These are phyloP conservation scores for Iris pallida DNA, from an alignment of 116 monocot species.

Conservation along the genomic window DNA sequence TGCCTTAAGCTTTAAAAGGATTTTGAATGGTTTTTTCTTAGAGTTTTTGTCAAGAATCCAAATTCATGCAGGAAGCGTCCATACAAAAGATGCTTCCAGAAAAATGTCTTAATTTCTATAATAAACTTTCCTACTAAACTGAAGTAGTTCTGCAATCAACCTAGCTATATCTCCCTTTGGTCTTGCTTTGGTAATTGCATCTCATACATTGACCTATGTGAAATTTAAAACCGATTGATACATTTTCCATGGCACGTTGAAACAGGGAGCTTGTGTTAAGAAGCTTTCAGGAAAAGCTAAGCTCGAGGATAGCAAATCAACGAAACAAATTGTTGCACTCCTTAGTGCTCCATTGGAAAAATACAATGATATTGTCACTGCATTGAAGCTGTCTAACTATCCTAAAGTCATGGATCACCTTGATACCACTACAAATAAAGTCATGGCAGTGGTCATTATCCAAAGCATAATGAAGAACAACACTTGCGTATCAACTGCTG, in stretches of 20 bases:
- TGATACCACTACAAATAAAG: constrained; percentile 87
- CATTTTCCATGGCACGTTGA: neutral
- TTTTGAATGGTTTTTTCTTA: no score
- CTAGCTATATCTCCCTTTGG: neutral
- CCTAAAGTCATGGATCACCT: constrained; percentile 87
- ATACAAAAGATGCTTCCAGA: neutral
- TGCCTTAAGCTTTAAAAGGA: no score
- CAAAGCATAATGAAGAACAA: constrained; percentile 99
- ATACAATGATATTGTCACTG: constrained; percentile 88
- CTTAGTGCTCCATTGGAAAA: constrained; percentile 93
- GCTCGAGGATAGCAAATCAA: constrained; percentile 79
- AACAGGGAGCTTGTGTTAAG: constrained; percentile 81
- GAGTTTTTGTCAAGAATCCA: no score
- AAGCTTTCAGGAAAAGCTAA: constrained; percentile 82
- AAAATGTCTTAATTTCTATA: neutral
- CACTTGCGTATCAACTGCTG: constrained; percentile 68
- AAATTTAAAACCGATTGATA: no score
- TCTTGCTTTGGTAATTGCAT: neutral
- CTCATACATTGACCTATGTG: neutral
- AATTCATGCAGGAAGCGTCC: no score
- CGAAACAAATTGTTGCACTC: constrained; percentile 91
- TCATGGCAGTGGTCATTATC: constrained; percentile 98
- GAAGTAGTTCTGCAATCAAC: neutral
- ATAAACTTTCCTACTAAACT: neutral
- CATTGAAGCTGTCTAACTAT: constrained; percentile 88